Evolutionary conservation across 805 yeast genomes (phyloP).

Genomic region (Metschnikowia chrysomelidarum): DNA sequence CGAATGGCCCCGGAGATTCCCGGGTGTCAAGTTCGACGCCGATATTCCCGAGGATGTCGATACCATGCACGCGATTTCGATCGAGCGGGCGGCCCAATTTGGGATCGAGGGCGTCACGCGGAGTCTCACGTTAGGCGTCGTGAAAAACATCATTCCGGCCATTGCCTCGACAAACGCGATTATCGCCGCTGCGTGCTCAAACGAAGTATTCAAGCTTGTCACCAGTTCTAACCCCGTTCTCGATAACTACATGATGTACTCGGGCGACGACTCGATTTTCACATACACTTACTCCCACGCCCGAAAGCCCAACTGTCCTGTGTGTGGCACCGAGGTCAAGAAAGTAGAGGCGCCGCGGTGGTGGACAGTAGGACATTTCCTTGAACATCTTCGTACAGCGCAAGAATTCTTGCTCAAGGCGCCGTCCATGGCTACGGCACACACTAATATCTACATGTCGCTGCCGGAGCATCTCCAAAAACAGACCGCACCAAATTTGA

Average conservation of each 20-base stretch:
- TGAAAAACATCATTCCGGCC: conserved; percentile 89
- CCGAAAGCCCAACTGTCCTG: conserved; percentile 62
- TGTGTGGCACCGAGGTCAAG: conserved; percentile 57
- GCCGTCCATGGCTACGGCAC: conserved; percentile 48
- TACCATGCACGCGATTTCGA: conserved; percentile 57
- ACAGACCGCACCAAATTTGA: conserved; percentile 45
- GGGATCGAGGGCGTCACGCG: conserved; percentile 75
- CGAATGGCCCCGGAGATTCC: conserved; percentile 61
- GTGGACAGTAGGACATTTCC: conserved; percentile 32
- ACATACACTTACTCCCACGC: conserved; percentile 69
- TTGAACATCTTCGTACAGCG: conserved; percentile 36
- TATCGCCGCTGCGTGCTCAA: conserved; percentile 84
- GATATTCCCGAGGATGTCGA: conserved; percentile 67
- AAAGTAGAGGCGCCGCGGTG: conserved; percentile 24
- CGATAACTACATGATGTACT: conserved; percentile 80
- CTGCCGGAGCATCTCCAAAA: conserved; percentile 47
- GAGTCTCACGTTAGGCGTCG: conserved; percentile 76
- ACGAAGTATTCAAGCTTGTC: conserved; percentile 77
- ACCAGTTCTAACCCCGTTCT: conserved; percentile 66
- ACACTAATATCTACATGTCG: conserved; percentile 42
- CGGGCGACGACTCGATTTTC: conserved; percentile 78
- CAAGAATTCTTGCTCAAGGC: conserved; percentile 32
- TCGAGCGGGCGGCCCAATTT: conserved; percentile 58
- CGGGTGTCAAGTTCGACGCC: conserved; percentile 54
- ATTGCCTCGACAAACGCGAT: conserved; percentile 93